Evolutionary conservation across 1,139 yeast genomes (phyloP).

Genomic region (Wickerhamomyces sp.): DNA sequence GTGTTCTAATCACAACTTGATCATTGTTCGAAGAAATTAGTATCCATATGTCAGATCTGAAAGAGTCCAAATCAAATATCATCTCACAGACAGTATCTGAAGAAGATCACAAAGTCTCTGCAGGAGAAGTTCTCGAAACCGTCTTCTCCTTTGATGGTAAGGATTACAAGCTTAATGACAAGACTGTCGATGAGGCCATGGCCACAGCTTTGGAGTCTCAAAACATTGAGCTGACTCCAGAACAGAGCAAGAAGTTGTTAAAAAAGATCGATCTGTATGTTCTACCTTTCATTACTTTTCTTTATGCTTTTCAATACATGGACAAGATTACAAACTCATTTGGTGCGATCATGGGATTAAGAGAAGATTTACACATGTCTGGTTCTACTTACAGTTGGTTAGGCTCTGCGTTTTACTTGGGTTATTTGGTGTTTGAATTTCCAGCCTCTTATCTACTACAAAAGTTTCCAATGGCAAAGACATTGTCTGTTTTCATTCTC

Average conservation of each 20-base stretch:
- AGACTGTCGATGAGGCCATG: conserved; percentile 9
- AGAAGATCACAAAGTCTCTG: background rate
- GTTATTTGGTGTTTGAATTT: conserved; percentile 43
- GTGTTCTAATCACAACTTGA: too few species aligned
- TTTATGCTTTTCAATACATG: conserved; percentile 59
- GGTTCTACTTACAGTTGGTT: conserved; percentile 53
- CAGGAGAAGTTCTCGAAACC: conserved; percentile 1
- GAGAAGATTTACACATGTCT: conserved; percentile 41
- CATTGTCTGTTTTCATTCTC: conserved; percentile 33
- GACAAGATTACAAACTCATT: conserved; percentile 41
- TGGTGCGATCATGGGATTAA: conserved; percentile 55
- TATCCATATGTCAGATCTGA: conserved; percentile 3
- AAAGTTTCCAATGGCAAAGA: conserved; percentile 38
- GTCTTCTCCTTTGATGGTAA: conserved; percentile 3
- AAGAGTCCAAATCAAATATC: conserved; percentile 1
- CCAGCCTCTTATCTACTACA: conserved; percentile 40
- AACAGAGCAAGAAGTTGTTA: conserved; percentile 31
- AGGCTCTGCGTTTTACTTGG: conserved; percentile 52
- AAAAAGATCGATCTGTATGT: conserved; percentile 50
- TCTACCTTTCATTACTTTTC: conserved; percentile 49
- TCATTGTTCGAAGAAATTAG: too few species aligned
- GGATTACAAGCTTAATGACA: conserved; percentile 2
- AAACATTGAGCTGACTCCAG: conserved; percentile 23
- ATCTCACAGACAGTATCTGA: background rate
- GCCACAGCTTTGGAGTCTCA: conserved; percentile 20